Percentiles rank a stretch among this genome's conserved stretches.
phyloP scores from a whole-genome alignment of 805 yeast genomes.

The Saccharomyces kudriavzevii region DNA sequence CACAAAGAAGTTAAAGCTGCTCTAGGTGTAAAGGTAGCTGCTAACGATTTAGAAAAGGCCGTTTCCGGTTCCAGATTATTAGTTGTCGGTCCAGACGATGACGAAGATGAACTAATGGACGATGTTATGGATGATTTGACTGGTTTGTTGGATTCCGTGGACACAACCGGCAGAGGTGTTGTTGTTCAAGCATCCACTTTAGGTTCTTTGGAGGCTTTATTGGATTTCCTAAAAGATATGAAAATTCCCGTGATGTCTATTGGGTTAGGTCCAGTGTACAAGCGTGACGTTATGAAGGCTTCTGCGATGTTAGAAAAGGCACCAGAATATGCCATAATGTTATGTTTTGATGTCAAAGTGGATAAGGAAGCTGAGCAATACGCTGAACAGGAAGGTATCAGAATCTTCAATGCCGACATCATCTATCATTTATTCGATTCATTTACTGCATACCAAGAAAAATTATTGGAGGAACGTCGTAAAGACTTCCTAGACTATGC shows the following conservation, averaged over 20 bases:
- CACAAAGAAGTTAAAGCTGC: conserved; percentile 98
- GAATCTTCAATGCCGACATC: conserved; percentile 90
- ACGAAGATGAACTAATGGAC: conserved; percentile 94
- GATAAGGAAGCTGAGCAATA: conserved; percentile 98
- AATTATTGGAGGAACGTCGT: conserved; percentile 83
- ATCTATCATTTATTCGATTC: conserved; percentile 95
- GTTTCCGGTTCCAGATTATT: conserved; percentile 96
- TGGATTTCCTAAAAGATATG: conserved; percentile 96
- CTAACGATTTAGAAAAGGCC: conserved; percentile 95
- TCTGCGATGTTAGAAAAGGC: conserved; percentile 95
- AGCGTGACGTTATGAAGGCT: conserved; percentile 97
- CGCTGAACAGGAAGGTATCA: conserved; percentile 87
- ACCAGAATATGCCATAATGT: conserved; percentile 92
- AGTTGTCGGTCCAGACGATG: conserved; percentile 94
- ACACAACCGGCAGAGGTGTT: conserved; percentile 92
- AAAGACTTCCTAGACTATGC: conserved; percentile 82
- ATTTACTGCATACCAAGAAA: conserved; percentile 84
- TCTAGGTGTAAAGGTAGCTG: conserved; percentile 96
- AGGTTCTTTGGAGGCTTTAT: conserved; percentile 94
- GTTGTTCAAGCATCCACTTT: conserved; percentile 97
- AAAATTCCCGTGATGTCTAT: conserved; percentile 98
- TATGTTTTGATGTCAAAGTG: conserved; percentile 93
- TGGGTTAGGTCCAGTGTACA: conserved; percentile 95
- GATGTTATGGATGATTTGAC: conserved; percentile 98
- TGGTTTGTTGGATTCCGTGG: conserved; percentile 89